A percentile compares a stretch with the other conserved stretches of the same genome.
phyloP scores from a whole-genome alignment of 2,329 filamentous ascomycete species.

The Coniochaeta sp. region DNA sequence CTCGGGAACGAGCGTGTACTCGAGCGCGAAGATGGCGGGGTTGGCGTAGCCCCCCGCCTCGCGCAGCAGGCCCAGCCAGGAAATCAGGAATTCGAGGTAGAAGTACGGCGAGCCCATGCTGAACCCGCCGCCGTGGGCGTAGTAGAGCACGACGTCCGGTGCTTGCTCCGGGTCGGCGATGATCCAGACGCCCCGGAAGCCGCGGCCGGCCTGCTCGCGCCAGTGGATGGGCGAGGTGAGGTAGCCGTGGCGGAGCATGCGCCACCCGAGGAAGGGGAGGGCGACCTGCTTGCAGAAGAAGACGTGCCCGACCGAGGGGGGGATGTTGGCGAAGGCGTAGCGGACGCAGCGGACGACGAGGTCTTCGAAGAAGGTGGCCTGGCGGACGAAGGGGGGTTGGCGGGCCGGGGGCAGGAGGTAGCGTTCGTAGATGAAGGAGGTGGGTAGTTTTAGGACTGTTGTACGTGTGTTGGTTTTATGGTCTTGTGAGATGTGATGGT shows the following conservation, averaged over 20 bases:
- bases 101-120: conserved; percentile 77
- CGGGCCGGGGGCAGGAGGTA: conserved; percentile 36
- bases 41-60: conserved; percentile 63
- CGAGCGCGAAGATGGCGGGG: conserved; percentile 71
- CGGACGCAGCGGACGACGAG: conserved; percentile 70
- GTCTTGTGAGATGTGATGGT: background rate
- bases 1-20: conserved; percentile 76
- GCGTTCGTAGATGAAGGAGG: conserved; percentile 50
- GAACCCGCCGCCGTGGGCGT: conserved; percentile 78
- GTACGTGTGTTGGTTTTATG: background rate
- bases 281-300: conserved; percentile 73
- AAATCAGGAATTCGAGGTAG: conserved; percentile 76
- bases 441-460: conserved; percentile 53
- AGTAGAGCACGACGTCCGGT: conserved; percentile 76
- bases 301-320: conserved; percentile 60
- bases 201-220: conserved; percentile 44
- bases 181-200: conserved; percentile 64
- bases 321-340: conserved; percentile 68
- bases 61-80: conserved; percentile 61
- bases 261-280: conserved; percentile 67
- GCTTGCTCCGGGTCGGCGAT: conserved; percentile 49
- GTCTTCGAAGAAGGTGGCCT: conserved; percentile 69
- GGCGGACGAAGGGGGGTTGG: conserved; percentile 57
- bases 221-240: conserved; percentile 56
- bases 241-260: conserved; percentile 67